Base-by-base conservation (phyloP, 2,329 filamentous ascomycete species). In the Colletotrichum sidae region DNA sequence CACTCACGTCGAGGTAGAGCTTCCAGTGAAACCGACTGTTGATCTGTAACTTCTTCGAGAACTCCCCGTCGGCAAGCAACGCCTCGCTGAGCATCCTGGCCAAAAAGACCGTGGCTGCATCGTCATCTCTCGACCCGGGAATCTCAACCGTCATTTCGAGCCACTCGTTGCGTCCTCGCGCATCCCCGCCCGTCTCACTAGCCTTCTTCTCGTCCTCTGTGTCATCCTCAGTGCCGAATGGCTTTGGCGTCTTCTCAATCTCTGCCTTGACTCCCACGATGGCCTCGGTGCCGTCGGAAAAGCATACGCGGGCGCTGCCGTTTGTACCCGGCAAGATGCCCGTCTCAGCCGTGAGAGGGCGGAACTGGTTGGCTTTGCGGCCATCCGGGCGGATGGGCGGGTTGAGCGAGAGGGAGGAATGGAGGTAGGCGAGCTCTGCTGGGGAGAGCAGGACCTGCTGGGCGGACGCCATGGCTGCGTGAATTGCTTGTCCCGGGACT, bases 241-340 rank as follows among this genome's bases (percentile, higher is more conserved):
- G 67, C 55, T 71, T 66, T 12, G 65, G 70, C 51, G 90, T 93
- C 81, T 87, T 90, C 77, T 97, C 94, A 4, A 98, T 92, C 80
- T 98, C 95, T 1, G 93, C 94, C 80, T 98, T 99, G 67, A 97
- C 90, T 50, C 96, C 96, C 6, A 97, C 96, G 67, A 99, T 91
- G 7, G 96, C 96, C 79, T 99, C 96, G 2, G 94, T 97, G 55
- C 96, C 96, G 77, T 99, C 96, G 4, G 94, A 90, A 76, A 98
- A 96, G 70, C 95, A 97, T 51, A 99, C 91, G 39, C 96, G 89
- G 65, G 96, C 95, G 78, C 92, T 96, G 67, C 96, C 96, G 74
- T 98, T 97, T 13, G 95, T 91, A 51, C 90, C 90, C 0, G 96
- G 94, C 0, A 99, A 86, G 61, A 98, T 92, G 63, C 93, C 92